Conservation (phyloP, 495 filamentous ascomycete species). For the Penicillium cataractarum region DNA sequence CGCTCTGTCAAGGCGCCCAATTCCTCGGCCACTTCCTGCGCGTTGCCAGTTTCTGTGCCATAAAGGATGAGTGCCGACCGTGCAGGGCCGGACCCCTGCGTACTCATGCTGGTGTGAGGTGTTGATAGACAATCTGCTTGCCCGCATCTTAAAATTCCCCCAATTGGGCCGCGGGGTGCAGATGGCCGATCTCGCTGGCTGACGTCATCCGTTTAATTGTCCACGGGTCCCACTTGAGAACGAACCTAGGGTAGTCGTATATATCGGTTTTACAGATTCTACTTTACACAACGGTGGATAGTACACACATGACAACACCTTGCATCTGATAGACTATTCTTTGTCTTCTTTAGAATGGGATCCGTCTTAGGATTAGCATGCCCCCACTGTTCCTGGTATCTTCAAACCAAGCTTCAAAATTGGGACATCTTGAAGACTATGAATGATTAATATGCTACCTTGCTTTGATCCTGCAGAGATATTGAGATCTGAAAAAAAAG, state of each 20-base stretch:
- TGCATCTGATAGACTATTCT: neutral
- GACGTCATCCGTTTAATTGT: slow-evolving; percentile 29
- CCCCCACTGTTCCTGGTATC: neutral
- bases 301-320: neutral
- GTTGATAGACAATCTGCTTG: slow-evolving; percentile 5
- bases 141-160: slow-evolving; percentile 17
- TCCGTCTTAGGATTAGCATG: neutral
- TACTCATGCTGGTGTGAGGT: slow-evolving; percentile 27
- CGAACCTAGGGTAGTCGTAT: neutral
- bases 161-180: slow-evolving; percentile 15
- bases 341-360: neutral
- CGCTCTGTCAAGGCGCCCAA: slow-evolving; percentile 71
- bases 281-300: neutral
- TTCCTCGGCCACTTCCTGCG: slow-evolving; percentile 86
- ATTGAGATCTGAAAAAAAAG: neutral
- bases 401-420: neutral
- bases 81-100: slow-evolving; percentile 16
- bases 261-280: neutral
- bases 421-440: neutral
- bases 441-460: neutral
- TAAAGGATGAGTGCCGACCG: slow-evolving; percentile 81
- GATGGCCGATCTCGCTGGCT: slow-evolving; percentile 29
- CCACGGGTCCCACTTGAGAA: neutral
- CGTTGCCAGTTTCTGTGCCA: slow-evolving; percentile 92
- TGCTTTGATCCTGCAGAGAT: neutral